Percentiles rank a stretch among this genome's conserved stretches.
phyloP scores from a whole-genome alignment of 1,139 yeast genomes.

The Pichia sp. region DNA sequence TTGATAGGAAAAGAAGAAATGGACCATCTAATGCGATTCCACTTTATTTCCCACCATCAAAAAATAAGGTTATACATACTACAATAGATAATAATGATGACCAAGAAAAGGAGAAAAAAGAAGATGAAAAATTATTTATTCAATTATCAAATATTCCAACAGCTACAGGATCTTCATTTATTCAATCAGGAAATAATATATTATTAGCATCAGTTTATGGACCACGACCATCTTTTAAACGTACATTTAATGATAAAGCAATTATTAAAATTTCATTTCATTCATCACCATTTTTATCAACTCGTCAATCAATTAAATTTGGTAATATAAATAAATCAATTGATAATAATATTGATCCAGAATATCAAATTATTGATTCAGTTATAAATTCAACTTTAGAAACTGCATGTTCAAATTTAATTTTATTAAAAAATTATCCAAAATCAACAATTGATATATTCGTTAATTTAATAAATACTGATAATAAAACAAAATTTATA shows the following conservation, averaged over 20 bases:
- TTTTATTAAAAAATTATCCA: constrained; percentile 71
- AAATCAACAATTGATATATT: constrained; percentile 82
- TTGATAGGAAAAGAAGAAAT: constrained; percentile 64
- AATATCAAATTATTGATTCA: constrained; percentile 10
- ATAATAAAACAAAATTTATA: constrained; percentile 32
- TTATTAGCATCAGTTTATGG: constrained; percentile 76
- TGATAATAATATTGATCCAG: constrained; percentile 2
- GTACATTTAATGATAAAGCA: constrained; percentile 25
- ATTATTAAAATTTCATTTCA: constrained; percentile 23
- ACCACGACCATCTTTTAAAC: constrained; percentile 63
- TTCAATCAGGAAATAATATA: constrained; percentile 60
- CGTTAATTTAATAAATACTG: constrained; percentile 55
- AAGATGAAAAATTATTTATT: constrained; percentile 26
- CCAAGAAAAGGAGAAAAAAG: background rate
- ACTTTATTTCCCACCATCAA: constrained; percentile 34
- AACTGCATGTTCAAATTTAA: constrained; percentile 36
- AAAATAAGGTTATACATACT: no score
- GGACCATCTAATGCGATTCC: constrained; percentile 60
- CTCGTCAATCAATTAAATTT: background rate
- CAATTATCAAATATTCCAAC: constrained; percentile 62
- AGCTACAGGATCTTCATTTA: constrained; percentile 77
- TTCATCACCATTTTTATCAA: constrained; percentile 18
- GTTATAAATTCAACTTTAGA: constrained; percentile 44
- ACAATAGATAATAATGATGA: no score
- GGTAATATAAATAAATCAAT: background rate